A percentile compares a stretch with the other conserved stretches of the same genome.
Conservation (phyloP, 257 asterid species). For the Penstemon eatonii region DNA sequence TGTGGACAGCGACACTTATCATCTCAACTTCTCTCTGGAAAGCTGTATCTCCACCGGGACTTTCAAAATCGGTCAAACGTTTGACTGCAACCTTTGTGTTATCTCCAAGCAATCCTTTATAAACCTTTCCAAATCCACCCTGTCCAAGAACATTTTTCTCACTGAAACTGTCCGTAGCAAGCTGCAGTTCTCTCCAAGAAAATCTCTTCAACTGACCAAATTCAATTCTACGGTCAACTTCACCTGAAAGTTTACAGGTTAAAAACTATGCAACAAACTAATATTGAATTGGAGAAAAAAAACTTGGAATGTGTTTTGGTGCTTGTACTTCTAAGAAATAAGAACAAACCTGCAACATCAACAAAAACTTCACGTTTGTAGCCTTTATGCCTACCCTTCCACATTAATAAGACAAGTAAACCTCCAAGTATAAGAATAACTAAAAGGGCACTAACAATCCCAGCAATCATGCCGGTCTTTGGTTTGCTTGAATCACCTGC, state of each 20-base stretch:
- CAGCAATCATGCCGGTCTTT: slow-evolving; percentile 58
- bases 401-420: slow-evolving; percentile 49
- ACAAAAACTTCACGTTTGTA: slow-evolving; percentile 73
- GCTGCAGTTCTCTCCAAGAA: slow-evolving; percentile 87
- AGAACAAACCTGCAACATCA: slow-evolving; percentile 78
- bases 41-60: slow-evolving; percentile 93
- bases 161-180: slow-evolving; percentile 82
- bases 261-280: slow-evolving; percentile 14
- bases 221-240: slow-evolving; percentile 84
- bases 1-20: slow-evolving; percentile 97
- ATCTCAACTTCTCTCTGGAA: slow-evolving; percentile 98
- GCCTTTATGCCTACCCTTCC: slow-evolving; percentile 61
- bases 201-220: slow-evolving; percentile 95
- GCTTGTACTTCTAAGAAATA: slow-evolving; percentile 4
- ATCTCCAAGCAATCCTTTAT: slow-evolving; percentile 77
- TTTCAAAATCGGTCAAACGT: slow-evolving; percentile 82
- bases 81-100: slow-evolving; percentile 89
- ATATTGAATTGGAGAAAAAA: not conserved
- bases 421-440: slow-evolving; percentile 65
- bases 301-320: not conserved
- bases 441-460: slow-evolving; percentile 60
- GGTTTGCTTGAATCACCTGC: slow-evolving; percentile 69
- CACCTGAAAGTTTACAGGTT: slow-evolving; percentile 50
- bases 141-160: slow-evolving; percentile 91
- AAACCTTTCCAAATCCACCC: slow-evolving; percentile 97